Evolutionary conservation across 106 monocot species (phyloP).

Genomic region (Phalaenopsis aphrodite): DNA sequence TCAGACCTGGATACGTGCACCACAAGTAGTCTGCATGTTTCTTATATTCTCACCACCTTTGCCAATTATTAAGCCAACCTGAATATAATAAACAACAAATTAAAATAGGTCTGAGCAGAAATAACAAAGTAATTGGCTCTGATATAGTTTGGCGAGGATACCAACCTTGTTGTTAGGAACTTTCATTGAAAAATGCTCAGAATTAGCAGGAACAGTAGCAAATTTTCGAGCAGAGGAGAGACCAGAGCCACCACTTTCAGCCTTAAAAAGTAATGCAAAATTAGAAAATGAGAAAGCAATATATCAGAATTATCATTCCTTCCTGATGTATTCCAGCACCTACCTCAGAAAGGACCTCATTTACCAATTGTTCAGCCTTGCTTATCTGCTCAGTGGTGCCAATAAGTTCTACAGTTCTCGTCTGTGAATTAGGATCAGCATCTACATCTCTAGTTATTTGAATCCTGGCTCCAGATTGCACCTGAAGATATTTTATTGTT

Average conservation of each 20-base stretch:
- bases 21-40: conserved; percentile 72
- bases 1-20: conserved; percentile 84
- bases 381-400: conserved; percentile 78
- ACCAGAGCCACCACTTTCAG: conserved; percentile 70
- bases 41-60: conserved; percentile 96
- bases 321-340: background rate
- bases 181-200: conserved; percentile 66
- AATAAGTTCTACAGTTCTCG: conserved; percentile 60
- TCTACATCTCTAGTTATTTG: conserved; percentile 82
- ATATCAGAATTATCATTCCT: background rate
- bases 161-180: conserved; percentile 74
- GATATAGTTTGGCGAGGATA: background rate
- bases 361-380: conserved; percentile 75
- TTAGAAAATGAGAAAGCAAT: background rate
- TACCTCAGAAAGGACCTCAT: conserved; percentile 70
- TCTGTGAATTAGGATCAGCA: conserved; percentile 55
- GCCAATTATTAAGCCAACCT: conserved; percentile 95
- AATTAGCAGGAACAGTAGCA: conserved; percentile 28
- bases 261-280: conserved; percentile 25
- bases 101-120: background rate
- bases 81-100: conserved; percentile 7
- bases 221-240: conserved; percentile 27
- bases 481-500: conserved; percentile 77
- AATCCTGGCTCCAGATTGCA: conserved; percentile 85
- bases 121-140: too few relatives aligned